phyloP scores from a whole-genome alignment of 2,329 filamentous ascomycete genomes.

The Nothopassalora personata region DNA sequence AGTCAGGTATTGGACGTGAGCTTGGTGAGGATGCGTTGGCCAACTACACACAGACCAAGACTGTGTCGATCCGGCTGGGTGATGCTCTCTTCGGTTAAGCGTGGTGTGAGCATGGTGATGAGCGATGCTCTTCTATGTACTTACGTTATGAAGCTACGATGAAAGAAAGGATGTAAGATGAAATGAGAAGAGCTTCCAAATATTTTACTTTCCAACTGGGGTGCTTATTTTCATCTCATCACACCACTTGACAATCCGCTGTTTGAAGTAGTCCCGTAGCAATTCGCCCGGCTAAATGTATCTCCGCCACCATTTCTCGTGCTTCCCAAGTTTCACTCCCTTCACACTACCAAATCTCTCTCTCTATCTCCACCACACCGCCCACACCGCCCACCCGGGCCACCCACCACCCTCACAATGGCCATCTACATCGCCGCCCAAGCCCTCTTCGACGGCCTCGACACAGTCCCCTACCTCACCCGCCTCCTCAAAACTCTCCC shows the following conservation, averaged over 20 bases:
- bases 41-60: conserved; percentile 41
- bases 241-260: too few species aligned
- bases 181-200: neutral
- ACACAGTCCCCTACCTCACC: conserved; percentile 38
- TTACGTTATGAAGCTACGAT: neutral
- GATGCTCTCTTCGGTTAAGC: conserved; percentile 47
- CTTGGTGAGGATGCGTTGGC: conserved; percentile 47
- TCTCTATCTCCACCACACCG: neutral
- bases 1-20: conserved; percentile 47
- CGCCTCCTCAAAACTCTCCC: conserved; percentile 46
- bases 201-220: neutral
- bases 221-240: too few species aligned
- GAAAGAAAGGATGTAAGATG: neutral
- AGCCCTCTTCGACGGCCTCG: conserved; percentile 51
- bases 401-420: conserved; percentile 41
- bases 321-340: neutral
- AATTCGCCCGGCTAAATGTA: neutral
- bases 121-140: neutral
- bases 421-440: conserved; percentile 56
- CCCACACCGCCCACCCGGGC: conserved; percentile 5
- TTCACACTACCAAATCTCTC: neutral
- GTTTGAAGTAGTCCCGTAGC: too few species aligned
- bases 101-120: conserved; percentile 3
- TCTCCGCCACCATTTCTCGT: neutral
- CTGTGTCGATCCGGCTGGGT: conserved; percentile 43